A percentile compares a stretch with the other conserved stretches of the same genome.
Conservation (phyloP, 768 basidiomycete species). For the Pulveroboletus sp. region DNA sequence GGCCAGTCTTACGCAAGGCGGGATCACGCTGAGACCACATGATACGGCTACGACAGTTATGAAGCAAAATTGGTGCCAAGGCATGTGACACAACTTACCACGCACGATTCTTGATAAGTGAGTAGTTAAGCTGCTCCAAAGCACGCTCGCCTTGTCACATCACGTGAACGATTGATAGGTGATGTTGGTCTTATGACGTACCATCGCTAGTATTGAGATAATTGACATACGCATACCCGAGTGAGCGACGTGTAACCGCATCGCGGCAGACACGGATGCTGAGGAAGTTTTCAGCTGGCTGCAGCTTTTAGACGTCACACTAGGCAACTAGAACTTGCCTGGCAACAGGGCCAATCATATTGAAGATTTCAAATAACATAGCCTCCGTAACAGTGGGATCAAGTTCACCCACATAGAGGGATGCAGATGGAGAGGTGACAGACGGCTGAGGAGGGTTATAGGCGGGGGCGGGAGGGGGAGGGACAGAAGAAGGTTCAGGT, state of each 20-base stretch:
- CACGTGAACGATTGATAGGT: background rate
- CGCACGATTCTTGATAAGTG: conserved; percentile 95
- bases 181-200: conserved; percentile 31
- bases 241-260: conserved; percentile 98
- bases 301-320: background rate
- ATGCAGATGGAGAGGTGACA: conserved; percentile 74
- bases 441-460: conserved; percentile 52
- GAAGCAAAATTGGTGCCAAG: background rate
- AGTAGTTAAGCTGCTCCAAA: conserved; percentile 98
- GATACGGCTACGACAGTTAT: conserved; percentile 65
- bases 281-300: background rate
- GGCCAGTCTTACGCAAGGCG: conserved; percentile 96
- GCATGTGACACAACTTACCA: conserved; percentile 51
- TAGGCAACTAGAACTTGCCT: conserved; percentile 50
- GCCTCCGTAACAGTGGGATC: conserved; percentile 98
- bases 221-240: conserved; percentile 99
- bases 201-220: conserved; percentile 95
- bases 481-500: conserved; percentile 43
- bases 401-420: conserved; percentile 98
- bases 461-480: conserved; percentile 43
- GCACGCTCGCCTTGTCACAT: conserved; percentile 80
- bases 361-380: conserved; percentile 99
- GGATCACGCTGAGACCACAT: conserved; percentile 99
- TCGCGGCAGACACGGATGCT: conserved; percentile 99
- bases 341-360: conserved; percentile 98